Conservation (phyloP, 1,284 basidiomycete species). For the Cutaneotrichosporon spelunceum region DNA sequence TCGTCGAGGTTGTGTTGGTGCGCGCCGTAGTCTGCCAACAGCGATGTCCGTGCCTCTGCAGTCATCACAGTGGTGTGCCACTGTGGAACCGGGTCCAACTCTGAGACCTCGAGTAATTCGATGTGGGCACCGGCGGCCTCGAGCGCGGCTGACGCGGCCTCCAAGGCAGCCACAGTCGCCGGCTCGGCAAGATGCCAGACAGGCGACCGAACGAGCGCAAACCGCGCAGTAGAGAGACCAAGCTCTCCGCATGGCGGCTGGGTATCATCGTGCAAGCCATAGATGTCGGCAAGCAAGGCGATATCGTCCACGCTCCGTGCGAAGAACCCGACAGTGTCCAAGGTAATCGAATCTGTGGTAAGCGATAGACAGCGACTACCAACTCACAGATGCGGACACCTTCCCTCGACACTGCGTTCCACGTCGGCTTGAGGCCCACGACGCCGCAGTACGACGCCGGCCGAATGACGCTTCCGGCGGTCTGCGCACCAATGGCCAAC, state of each 20-base stretch:
- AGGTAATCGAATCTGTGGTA: constrained; percentile 31
- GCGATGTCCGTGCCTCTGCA: constrained; percentile 29
- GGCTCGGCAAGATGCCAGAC: constrained; percentile 29
- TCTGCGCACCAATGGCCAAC: constrained; percentile 37
- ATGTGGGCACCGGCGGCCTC: constrained; percentile 27
- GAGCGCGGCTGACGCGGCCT: constrained; percentile 24
- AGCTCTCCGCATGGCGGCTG: not conserved
- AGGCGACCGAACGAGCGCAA: constrained; percentile 34
- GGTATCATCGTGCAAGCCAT: constrained; percentile 32
- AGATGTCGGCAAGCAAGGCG: constrained; percentile 30
- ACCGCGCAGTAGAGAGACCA: constrained; percentile 25
- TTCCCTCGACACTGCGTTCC: constrained; percentile 41
- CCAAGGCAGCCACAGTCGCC: constrained; percentile 20
- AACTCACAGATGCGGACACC: constrained; percentile 39
- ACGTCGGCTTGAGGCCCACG: constrained; percentile 41
- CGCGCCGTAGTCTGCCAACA: constrained; percentile 22
- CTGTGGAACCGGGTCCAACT: constrained; percentile 23
- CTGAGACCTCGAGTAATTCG: constrained; percentile 29
- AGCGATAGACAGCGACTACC: not conserved
- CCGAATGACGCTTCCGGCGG: constrained; percentile 34
- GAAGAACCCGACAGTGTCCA: constrained; percentile 43
- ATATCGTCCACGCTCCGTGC: constrained; percentile 37
- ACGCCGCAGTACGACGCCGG: constrained; percentile 44
- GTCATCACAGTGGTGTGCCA: constrained; percentile 32
- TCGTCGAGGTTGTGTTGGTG: constrained; percentile 18